Evolutionary conservation across 2,329 filamentous ascomycete genomes (phyloP).

Genomic region (Sporothrix euskadiensis): DNA sequence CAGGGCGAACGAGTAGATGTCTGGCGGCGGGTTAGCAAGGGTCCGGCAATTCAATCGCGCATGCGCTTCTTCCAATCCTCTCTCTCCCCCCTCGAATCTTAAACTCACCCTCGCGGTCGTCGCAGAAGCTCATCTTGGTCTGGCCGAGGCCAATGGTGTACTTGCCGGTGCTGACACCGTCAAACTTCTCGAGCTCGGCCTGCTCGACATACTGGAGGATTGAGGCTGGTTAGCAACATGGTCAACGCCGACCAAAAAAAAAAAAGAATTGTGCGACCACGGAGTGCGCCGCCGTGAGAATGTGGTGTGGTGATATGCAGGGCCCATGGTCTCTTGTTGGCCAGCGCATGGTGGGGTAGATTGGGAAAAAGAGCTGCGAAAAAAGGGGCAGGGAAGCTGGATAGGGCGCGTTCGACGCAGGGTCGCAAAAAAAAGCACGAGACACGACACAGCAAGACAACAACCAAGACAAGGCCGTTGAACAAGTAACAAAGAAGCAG

Average conservation of each 20-base stretch:
- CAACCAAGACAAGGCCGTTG: background rate
- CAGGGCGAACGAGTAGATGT: constrained; percentile 84
- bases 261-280: background rate
- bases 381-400: constrained; percentile 12
- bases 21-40: constrained; percentile 45
- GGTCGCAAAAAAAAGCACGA: constrained; percentile 17
- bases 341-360: constrained; percentile 22
- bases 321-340: background rate
- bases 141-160: constrained; percentile 90
- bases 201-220: constrained; percentile 74
- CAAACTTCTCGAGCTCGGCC: constrained; percentile 79
- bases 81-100: background rate
- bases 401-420: background rate
- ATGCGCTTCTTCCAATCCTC: too few relatives aligned
- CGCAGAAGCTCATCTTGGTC: constrained; percentile 90
- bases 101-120: constrained; percentile 76
- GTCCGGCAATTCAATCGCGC: background rate
- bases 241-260: background rate
- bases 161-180: constrained; percentile 78
- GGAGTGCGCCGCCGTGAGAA: background rate
- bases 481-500: background rate
- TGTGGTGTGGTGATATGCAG: constrained; percentile 16
- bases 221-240: constrained; percentile 8
- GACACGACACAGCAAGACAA: background rate
- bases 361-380: background rate